Evolutionary conservation across 139 green algal genomes (phyloP).

Genomic region (Coelastrella sp.): DNA sequence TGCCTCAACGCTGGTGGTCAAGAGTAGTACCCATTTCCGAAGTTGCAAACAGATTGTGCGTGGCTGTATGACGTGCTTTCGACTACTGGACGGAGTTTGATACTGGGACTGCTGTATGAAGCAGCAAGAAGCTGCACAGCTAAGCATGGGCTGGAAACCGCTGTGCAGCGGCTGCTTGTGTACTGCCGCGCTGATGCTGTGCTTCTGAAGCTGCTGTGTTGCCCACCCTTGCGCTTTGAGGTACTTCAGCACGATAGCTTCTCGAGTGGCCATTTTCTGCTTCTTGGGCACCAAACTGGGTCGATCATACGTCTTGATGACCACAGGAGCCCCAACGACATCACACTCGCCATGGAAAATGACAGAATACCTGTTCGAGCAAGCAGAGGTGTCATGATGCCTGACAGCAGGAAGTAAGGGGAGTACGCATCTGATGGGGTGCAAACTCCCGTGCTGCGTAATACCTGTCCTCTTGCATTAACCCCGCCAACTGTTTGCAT

Average conservation of each 20-base stretch:
- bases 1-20: too few relatives aligned
- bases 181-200: not conserved
- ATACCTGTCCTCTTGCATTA: not conserved
- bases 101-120: not conserved
- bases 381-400: not conserved
- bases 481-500: not conserved
- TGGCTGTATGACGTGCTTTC: too few relatives aligned
- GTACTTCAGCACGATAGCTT: slow-evolving; percentile 49
- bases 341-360: not conserved
- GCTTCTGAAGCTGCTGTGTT: not conserved
- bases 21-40: too few relatives aligned
- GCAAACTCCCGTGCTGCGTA: not conserved
- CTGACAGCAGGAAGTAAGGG: not conserved
- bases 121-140: slow-evolving; percentile 9
- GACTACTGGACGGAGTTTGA: too few relatives aligned
- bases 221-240: slow-evolving; percentile 41
- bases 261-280: slow-evolving; percentile 46
- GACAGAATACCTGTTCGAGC: not conserved
- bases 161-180: not conserved
- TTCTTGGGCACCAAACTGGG: slow-evolving; percentile 25
- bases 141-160: not conserved
- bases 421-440: not conserved
- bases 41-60: too few relatives aligned
- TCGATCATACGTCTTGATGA: slow-evolving; percentile 39
- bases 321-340: not conserved